Evolutionary conservation across 495 filamentous ascomycete genomes (phyloP).

Genomic region (Penicillium malachiteum): DNA sequence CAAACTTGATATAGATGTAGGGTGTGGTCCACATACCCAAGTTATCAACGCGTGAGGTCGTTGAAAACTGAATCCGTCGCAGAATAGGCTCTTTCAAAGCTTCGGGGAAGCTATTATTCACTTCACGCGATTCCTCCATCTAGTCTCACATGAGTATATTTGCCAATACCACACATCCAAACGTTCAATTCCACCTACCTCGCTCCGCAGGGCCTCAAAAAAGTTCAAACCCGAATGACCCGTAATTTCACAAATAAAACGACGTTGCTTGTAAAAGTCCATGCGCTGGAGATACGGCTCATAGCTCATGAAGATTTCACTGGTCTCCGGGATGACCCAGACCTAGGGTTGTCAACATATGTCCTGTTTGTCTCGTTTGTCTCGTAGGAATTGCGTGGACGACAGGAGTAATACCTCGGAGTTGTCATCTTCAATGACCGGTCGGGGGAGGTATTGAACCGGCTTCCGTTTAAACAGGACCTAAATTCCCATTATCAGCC

Average conservation of each 20-base stretch:
- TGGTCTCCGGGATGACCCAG: slow-evolving; percentile 87
- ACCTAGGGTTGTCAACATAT: slow-evolving; percentile 52
- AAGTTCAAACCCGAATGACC: slow-evolving; percentile 92
- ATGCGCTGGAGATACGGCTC: slow-evolving; percentile 82
- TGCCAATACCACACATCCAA: background rate
- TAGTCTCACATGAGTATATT: slow-evolving; percentile 30
- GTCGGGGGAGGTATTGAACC: slow-evolving; percentile 74
- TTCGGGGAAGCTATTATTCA: slow-evolving; percentile 89
- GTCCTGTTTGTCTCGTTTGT: background rate
- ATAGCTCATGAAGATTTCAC: slow-evolving; percentile 86
- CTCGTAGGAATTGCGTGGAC: background rate
- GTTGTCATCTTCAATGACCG: slow-evolving; percentile 74
- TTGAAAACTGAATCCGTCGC: slow-evolving; percentile 86
- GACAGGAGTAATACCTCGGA: slow-evolving; percentile 59
- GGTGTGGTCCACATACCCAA: slow-evolving; percentile 57
- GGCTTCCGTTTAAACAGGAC: slow-evolving; percentile 96
- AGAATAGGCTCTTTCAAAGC: slow-evolving; percentile 87
- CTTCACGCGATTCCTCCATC: slow-evolving; percentile 81
- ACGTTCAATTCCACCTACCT: slow-evolving; percentile 58
- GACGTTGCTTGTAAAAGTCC: slow-evolving; percentile 92
- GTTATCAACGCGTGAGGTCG: slow-evolving; percentile 85
- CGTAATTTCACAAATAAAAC: slow-evolving; percentile 93
- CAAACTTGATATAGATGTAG: background rate
- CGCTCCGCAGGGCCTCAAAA: slow-evolving; percentile 89
- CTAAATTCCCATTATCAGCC: slow-evolving; percentile 46